Base-by-base conservation (phyloP, 768 basidiomycete species). In the Pulveroboletus sp. region DNA sequence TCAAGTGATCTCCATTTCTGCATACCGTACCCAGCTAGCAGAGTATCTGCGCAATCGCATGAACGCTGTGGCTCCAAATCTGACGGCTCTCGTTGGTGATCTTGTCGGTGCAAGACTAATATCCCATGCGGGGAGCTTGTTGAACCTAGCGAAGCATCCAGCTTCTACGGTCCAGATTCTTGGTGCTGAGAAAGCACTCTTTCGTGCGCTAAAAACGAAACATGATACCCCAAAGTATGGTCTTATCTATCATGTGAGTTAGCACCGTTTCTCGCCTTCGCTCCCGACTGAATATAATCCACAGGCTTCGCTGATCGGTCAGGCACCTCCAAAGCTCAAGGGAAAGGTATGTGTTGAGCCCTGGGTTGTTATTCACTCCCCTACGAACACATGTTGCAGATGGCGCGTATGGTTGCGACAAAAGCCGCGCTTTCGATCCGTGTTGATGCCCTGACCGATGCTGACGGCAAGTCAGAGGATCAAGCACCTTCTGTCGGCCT, bases 341-440 rank as follows among this genome's bases (percentile, higher is more conserved):
- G 95, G 95, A 61, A 99, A 97, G 76, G 88, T 85, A 41, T 60
- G 75, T 53, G 2, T 86, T 85, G 43, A 60, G 74, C 53, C 2
- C 9, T 34, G 43, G 0, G 19, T 6, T 30, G 26, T 27, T 12
- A 5, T 47, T 47, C 26, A 17, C 9, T 36, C 30, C 47, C 41
- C 26, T 40, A 13, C 32, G 51, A 44, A 58, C 20, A 43, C 17
- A 9, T 39, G 24, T 43, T 46, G 6, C 59, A 89, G 86, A 98
- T 98, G 96, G 96, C 96, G 19, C 90, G 96, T 63, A 99, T 99
- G 96, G 93, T 98, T 26, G 94, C 96, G 42, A 98, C 96, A 41
- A 99, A 99, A 76, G 85, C 95, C 4, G 90, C 96, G 1, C 82
- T 99, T 13, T 95, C 95, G 5, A 92, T 96, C 61, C 95, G 96